These are phyloP conservation scores for Ophiostoma piceae DNA, from an alignment of 2,329 filamentous ascomycete species.

Conservation along the genomic window DNA sequence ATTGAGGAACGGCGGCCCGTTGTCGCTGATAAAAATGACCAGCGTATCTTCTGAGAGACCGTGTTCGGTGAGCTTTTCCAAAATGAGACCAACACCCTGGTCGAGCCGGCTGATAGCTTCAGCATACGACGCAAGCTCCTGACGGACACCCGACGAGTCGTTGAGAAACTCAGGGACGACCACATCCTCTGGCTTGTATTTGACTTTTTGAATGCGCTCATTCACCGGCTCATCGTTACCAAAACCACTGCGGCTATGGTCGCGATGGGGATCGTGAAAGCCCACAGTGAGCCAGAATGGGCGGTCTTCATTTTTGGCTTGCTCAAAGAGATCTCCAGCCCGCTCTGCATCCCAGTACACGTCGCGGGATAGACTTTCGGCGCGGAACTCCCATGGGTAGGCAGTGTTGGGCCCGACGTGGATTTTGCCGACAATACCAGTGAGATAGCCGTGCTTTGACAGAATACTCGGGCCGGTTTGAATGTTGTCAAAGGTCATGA, in stretches of 20 bases:
- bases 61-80: constrained; percentile 34
- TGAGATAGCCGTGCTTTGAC: constrained; percentile 39
- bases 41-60: constrained; percentile 31
- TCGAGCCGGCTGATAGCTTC: constrained; percentile 40
- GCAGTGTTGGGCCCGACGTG: constrained; percentile 41
- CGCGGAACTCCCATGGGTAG: constrained; percentile 41
- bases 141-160: constrained; percentile 38
- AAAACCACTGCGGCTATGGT: constrained; percentile 39
- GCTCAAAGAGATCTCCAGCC: constrained; percentile 37
- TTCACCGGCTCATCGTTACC: constrained; percentile 38
- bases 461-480: constrained; percentile 40
- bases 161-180: constrained; percentile 40
- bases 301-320: constrained; percentile 30
- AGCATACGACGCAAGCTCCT: constrained; percentile 42
- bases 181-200: constrained; percentile 34
- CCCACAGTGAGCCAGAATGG: constrained; percentile 45
- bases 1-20: constrained; percentile 36
- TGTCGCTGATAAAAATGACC: constrained; percentile 27
- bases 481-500: constrained; percentile 42
- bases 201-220: constrained; percentile 28
- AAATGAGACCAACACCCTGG: constrained; percentile 39
- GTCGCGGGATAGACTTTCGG: constrained; percentile 41
- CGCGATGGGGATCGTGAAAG: constrained; percentile 44
- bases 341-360: constrained; percentile 39
- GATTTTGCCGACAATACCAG: constrained; percentile 45